Percentiles rank a stretch among this genome's conserved stretches.
phyloP scores from a whole-genome alignment of 495 filamentous ascomycete species.

The Penicillium waksmanii region DNA sequence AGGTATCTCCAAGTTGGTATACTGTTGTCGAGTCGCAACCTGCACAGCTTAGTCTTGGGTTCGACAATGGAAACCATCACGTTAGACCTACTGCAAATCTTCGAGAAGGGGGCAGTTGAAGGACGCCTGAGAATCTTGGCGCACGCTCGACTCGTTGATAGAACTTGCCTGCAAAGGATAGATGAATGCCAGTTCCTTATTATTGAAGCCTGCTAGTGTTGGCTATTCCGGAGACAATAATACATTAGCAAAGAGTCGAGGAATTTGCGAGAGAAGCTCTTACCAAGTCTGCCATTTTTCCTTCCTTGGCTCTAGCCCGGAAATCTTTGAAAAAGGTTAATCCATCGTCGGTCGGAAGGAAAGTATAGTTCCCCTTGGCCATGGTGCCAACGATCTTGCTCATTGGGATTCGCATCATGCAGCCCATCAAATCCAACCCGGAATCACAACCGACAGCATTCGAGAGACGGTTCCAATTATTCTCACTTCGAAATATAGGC shows the following conservation, averaged over 20 bases:
- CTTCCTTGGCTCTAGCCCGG: constrained; percentile 1
- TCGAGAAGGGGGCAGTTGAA: constrained; percentile 2
- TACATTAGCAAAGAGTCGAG: not conserved
- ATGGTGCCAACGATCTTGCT: constrained; percentile 6
- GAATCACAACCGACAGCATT: not conserved
- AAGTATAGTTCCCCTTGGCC: constrained; percentile 11
- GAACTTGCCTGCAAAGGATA: constrained; percentile 1
- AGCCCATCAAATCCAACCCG: not conserved
- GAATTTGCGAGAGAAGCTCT: not conserved
- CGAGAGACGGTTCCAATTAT: constrained; percentile 1
- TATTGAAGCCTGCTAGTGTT: constrained; percentile 11
- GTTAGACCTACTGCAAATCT: not conserved
- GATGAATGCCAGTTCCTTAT: constrained; percentile 14
- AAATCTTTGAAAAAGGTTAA: constrained; percentile 17
- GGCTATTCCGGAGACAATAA: not conserved
- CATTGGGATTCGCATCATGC: constrained; percentile 8
- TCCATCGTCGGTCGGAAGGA: constrained; percentile 15
- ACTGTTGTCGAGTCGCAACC: constrained; percentile 15
- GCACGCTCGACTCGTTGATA: not conserved
- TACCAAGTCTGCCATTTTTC: constrained; percentile 3
- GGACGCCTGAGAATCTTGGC: not conserved
- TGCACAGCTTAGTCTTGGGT: not conserved
- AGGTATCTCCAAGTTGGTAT: constrained; percentile 54
- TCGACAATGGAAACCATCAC: not conserved
- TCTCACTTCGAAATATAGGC: not conserved